Base-by-base conservation (phyloP, 768 basidiomycete species). In the Tylopilus cervinicoccineus region DNA sequence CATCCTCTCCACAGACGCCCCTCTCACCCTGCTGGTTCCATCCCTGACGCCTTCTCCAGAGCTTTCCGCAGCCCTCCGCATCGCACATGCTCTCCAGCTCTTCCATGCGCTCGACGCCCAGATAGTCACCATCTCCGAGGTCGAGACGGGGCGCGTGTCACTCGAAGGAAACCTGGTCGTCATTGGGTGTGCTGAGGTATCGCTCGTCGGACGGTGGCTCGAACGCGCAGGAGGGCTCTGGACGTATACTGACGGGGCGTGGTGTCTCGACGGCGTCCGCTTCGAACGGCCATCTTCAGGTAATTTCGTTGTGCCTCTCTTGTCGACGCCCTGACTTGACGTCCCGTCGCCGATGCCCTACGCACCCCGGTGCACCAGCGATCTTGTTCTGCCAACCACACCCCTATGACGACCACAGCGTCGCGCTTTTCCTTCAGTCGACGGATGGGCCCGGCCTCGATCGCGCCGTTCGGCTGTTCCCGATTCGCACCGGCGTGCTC, bases 401-500 rank as follows among this genome's bases (percentile, higher is more conserved):
- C 32, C 54, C 61, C 27, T 29, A 62, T n/a, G 56, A 66, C 19
- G 6, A 53, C 29, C 42, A 52, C 47, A 49, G 71, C 61, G 55
- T 72, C 6, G 62, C 70, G 33, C 65, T 91, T 7, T 81, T 91
- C 55, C 66, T 93, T 22, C 68, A 83, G 13, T 81, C 79, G 14
- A 76, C 78, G 5, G 80, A 83, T 53, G 54, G 57, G 0, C 55
- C 64, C 1, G 84, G 83, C 3, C 70, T 91, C 5, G 93, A 94
- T 64, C 72, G 82, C 45, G 80, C 77, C 1, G 64, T 76, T 2
- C 77, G 86, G 38, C 67, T 93, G n/a, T 87, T 94, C 60, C 92
- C 93, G 5, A 77, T 89, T 22, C 80, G 93, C 17, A 95, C 92
- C 2, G 90, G 90, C 4, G 73, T 92, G 3, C 65, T 80, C 9